A percentile compares a stretch with the other conserved stretches of the same genome.
Evolutionary conservation across 148 eudicot species (phyloP).

Genomic region (Diospyros lotus): DNA sequence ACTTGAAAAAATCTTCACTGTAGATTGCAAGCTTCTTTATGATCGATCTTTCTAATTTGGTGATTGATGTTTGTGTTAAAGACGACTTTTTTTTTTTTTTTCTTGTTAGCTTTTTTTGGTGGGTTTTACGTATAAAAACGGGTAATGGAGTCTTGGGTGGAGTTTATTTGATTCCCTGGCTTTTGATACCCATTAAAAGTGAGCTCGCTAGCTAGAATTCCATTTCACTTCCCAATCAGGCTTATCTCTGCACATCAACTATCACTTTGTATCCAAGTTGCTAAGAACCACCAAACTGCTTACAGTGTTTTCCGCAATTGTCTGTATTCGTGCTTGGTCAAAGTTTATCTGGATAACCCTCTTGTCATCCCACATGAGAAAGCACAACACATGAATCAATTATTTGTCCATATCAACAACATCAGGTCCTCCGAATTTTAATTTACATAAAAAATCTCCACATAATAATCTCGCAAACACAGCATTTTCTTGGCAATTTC

Average conservation of each 20-base stretch:
- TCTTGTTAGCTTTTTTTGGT: not conserved
- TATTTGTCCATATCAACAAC: too few relatives aligned
- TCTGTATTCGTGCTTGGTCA: not conserved
- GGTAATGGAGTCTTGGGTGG: conserved; percentile 17
- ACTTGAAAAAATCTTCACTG: conserved; percentile 22
- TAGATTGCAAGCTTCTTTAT: not conserved
- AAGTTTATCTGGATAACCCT: not conserved
- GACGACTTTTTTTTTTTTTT: not conserved
- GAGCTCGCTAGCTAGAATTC: not conserved
- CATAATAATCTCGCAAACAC: too few relatives aligned
- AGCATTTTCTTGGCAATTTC: too few relatives aligned
- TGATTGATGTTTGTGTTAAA: conserved; percentile 6
- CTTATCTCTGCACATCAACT: not conserved
- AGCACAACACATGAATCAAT: too few relatives aligned
- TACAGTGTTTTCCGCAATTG: not conserved
- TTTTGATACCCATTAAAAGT: conserved; percentile 4
- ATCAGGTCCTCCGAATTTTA: too few relatives aligned
- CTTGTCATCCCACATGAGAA: not conserved
- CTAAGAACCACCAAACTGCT: not conserved
- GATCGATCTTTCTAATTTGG: conserved; percentile 1
- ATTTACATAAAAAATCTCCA: too few relatives aligned
- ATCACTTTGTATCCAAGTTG: not conserved
- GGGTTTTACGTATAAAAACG: not conserved
- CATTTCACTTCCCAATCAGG: not conserved
- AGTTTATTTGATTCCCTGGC: conserved; percentile 11